Evolutionary conservation across 768 basidiomycete genomes (phyloP), one percentile per base, ranked within the genome.

Genomic region (Suillus americanus): DNA sequence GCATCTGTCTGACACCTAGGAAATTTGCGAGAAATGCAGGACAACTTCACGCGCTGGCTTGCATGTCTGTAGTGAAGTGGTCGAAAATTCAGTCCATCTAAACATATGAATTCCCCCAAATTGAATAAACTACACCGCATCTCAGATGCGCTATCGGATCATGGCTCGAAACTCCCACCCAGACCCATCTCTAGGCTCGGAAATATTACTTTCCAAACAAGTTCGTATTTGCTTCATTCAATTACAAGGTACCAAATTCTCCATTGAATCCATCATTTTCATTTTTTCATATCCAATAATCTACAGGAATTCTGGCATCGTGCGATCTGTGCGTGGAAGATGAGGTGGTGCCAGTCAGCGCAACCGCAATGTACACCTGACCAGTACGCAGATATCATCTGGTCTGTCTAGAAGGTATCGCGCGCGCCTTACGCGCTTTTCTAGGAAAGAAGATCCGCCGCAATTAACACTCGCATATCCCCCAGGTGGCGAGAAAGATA

Each of bases 361-460:
- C 33, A 59, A 13, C 46, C 23, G n/a, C 35, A 14, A 38, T 66
- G 60, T 61, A 67, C 62, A 37, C 63, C 43, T 48, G 40, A 38
- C 30, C 12, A 53, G 56, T 63, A 40, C 55, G 10, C 73, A 95
- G 96, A 88, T 99, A 99, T 73, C 97, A 99, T 79, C 84, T 99
- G n/a, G 85, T 99, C 60, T 99, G 97, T 74, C 89, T 97, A 72
- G 97, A 99, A 79, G 97, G 97, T 64, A 92, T 99, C 71, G 86
- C 95, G 25, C 86, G 94, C 10, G 92, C 89, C 9, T 84, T 99
- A 60, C 85, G 87, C 35, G 85, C 91, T 67, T 99, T 95, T 85
- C 80, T 97, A 55, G 82, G 86, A 53, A 85, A 88, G 73, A 82
- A 55, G 81, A 83, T 64, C 79, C 90, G 2, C 93, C 92, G 0